Evolutionary conservation across 257 asterid genomes (phyloP), one percentile per base, ranked within the genome.

Genomic region (Nicotiana obtusifolia): DNA sequence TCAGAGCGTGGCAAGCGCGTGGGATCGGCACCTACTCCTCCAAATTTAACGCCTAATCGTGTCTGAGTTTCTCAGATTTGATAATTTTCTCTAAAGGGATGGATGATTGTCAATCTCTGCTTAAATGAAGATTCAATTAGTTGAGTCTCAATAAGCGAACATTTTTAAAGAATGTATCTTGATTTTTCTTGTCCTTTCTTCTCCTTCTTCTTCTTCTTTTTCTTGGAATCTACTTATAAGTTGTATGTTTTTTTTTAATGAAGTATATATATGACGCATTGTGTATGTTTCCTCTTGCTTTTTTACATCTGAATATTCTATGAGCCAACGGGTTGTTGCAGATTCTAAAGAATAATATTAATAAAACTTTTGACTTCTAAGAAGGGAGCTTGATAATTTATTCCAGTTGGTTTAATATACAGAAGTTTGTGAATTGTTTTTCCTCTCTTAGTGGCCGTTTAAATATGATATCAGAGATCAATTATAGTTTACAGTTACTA

Each of bases 1-100:
- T 86, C 95, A 0, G 95, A 91, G 56, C 82, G 95, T 1, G 93
- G 95, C 1, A 87, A 35, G 19, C 89, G 91, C 0, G 85, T 91
- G 16, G 89, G 82, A 13, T 76, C 90, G 0, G 85, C 86, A 5
- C 80, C 11, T 49, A 49, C 54, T 49, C 16, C 54, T 0, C 54
- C 54, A 10, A 49, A 49, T 49, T 9, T 49, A 0, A 87, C 92
- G 0, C 92, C 91, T 0, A 24, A 10, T 66, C 61, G 57, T 26
- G 90, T 85, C 47, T 89, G 67, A 86, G 10, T 6, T 35, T 35
- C 10, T 35, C 10, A 0, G 9, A 35, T 35, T 35, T 35, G 44
- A 1, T 35, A 35, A 35, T 35, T 6, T 35, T 35, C 44, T 35
- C 44, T 35, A 35, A 35, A 2, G 44, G 10, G 41, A 35, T 35